Conservation (phyloP, 2,329 filamentous ascomycete species). For the Dactylellina haptotyla region DNA sequence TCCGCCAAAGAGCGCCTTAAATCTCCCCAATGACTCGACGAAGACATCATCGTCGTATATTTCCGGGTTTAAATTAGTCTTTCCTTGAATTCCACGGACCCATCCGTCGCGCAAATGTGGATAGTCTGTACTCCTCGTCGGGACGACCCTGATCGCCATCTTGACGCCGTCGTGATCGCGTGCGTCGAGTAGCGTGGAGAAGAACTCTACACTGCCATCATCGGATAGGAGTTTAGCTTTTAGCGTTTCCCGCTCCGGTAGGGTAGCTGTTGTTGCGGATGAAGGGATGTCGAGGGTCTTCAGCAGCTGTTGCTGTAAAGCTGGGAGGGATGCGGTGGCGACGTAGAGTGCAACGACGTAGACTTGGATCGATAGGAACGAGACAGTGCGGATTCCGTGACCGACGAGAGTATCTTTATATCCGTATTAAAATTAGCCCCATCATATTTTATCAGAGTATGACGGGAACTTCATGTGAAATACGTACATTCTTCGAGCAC, state of each 20-base stretch:
- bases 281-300: slow-evolving; percentile 30
- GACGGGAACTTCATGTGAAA: neutral
- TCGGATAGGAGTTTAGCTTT: slow-evolving; percentile 74
- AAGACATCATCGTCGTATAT: slow-evolving; percentile 79
- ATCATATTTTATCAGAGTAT: neutral
- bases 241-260: slow-evolving; percentile 80
- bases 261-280: slow-evolving; percentile 80
- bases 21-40: slow-evolving; percentile 76
- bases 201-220: slow-evolving; percentile 69
- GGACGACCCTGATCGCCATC: slow-evolving; percentile 82
- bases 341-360: slow-evolving; percentile 96
- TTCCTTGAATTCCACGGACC: slow-evolving; percentile 80
- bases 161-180: slow-evolving; percentile 68
- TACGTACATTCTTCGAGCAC: slow-evolving; percentile 47
- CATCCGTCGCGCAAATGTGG: slow-evolving; percentile 90
- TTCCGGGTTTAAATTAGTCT: slow-evolving; percentile 58
- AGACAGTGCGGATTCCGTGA: slow-evolving; percentile 86
- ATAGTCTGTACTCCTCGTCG: slow-evolving; percentile 94
- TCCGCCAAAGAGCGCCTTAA: slow-evolving; percentile 83
- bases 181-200: slow-evolving; percentile 37
- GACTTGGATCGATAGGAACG: slow-evolving; percentile 87
- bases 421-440: neutral
- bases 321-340: slow-evolving; percentile 80
- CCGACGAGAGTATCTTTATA: slow-evolving; percentile 80
- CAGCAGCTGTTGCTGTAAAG: slow-evolving; percentile 77